These are phyloP conservation scores for Adansonia rubrostipa DNA, from an alignment of 441 rosid genomes.

Conservation along the genomic window DNA sequence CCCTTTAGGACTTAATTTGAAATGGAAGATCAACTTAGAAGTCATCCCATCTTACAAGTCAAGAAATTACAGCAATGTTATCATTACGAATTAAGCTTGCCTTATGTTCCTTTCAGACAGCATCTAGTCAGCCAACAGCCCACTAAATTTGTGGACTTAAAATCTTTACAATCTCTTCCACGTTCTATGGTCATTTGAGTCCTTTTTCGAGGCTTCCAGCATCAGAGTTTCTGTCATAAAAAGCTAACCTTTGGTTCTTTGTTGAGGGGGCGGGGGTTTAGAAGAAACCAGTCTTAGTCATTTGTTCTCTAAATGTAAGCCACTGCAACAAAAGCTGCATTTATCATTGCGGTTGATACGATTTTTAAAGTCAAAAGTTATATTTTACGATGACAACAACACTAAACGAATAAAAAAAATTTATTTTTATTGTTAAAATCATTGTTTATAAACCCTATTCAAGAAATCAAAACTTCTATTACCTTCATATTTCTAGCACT, in stretches of 20 bases:
- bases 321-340: conserved; percentile 7
- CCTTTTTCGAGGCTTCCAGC: conserved; percentile 38
- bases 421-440: too few relatives aligned
- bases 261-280: conserved; percentile 26
- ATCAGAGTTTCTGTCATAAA: conserved; percentile 29
- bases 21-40: conserved; percentile 6
- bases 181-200: conserved; percentile 25
- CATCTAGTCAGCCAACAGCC: conserved; percentile 22
- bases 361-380: too few relatives aligned
- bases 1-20: conserved; percentile 25
- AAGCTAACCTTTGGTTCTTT: conserved; percentile 42
- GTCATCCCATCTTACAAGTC: conserved; percentile 24
- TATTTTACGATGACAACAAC: too few relatives aligned
- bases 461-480: too few relatives aligned
- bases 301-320: conserved; percentile 29
- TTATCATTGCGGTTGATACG: too few relatives aligned
- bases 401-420: too few relatives aligned
- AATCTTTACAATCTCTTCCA: conserved; percentile 24
- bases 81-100: conserved; percentile 30
- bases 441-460: too few relatives aligned
- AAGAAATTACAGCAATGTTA: conserved; percentile 35
- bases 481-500: too few relatives aligned
- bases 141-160: conserved; percentile 21
- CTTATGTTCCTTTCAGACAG: conserved; percentile 15
- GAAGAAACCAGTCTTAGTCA: conserved; percentile 26